Evolutionary conservation across 2,329 filamentous ascomycete species (phyloP).

Genomic region (Fusarium proliferatum): DNA sequence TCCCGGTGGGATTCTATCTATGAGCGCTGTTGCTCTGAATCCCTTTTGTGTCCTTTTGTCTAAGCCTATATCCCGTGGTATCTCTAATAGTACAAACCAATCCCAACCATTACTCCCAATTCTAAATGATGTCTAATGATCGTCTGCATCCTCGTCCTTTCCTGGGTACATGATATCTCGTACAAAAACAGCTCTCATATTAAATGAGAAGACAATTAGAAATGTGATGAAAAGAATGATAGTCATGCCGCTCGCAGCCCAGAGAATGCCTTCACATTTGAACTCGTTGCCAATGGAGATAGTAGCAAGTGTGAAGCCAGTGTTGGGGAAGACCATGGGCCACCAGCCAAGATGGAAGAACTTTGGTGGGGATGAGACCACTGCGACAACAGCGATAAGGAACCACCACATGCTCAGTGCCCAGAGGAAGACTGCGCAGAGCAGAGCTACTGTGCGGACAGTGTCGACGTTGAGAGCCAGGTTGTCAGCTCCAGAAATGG

Average conservation of each 20-base stretch:
- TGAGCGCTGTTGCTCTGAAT: not conserved
- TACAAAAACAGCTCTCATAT: slow-evolving; percentile 58
- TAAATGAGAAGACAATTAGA: slow-evolving; percentile 58
- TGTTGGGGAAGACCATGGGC: slow-evolving; percentile 72
- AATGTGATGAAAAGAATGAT: slow-evolving; percentile 56
- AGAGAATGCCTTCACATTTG: slow-evolving; percentile 56
- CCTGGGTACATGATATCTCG: slow-evolving; percentile 68
- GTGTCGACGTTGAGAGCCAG: slow-evolving; percentile 55
- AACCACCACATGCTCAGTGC: slow-evolving; percentile 70
- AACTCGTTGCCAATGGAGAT: slow-evolving; percentile 65
- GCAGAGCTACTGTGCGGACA: slow-evolving; percentile 59
- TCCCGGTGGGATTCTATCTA: not conserved
- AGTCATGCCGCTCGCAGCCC: slow-evolving; percentile 63
- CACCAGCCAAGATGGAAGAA: slow-evolving; percentile 73
- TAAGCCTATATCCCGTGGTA: slow-evolving; percentile 24
- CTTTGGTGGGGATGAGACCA: slow-evolving; percentile 54
- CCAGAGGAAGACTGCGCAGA: slow-evolving; percentile 71
- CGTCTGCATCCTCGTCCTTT: slow-evolving; percentile 64
- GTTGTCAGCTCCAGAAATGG: slow-evolving; percentile 58
- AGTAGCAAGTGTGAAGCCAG: slow-evolving; percentile 67
- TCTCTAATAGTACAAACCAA: slow-evolving; percentile 16
- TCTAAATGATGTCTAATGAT: slow-evolving; percentile 49
- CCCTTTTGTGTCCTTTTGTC: slow-evolving; percentile 7
- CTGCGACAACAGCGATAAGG: slow-evolving; percentile 51
- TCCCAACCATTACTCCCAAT: slow-evolving; percentile 3